Evolutionary conservation across 805 yeast species (phyloP).

Genomic region (Wickerhamiella cacticola): DNA sequence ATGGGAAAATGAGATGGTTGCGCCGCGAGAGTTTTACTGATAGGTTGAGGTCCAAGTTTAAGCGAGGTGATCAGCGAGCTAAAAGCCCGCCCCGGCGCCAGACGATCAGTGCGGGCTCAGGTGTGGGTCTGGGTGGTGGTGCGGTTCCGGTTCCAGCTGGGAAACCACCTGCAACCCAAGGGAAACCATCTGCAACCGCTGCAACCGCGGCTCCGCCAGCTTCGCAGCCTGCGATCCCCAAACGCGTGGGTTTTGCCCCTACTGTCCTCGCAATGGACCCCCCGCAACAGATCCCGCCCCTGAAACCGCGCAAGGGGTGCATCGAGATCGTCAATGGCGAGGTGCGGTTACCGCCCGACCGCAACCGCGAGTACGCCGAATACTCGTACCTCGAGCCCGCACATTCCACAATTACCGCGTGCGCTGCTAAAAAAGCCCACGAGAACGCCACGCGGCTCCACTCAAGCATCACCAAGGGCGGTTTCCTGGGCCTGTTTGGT

Average conservation of each 20-base stretch:
- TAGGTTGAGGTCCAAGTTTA: background rate
- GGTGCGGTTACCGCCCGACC: conserved; percentile 14
- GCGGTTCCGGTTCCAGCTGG: too few relatives aligned
- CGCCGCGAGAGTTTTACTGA: conserved; percentile 9
- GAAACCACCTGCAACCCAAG: too few relatives aligned
- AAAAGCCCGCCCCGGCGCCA: too few relatives aligned
- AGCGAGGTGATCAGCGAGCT: background rate
- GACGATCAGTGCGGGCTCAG: too few relatives aligned
- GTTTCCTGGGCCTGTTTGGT: conserved; percentile 9
- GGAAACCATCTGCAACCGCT: background rate
- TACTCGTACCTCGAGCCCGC: conserved; percentile 16
- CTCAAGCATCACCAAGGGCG: conserved; percentile 10
- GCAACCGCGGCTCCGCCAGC: background rate
- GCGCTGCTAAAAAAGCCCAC: conserved; percentile 19
- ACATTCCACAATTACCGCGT: conserved; percentile 16
- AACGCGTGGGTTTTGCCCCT: conserved; percentile 45
- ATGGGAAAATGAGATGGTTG: background rate
- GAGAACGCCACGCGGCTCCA: conserved; percentile 21
- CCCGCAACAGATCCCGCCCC: conserved; percentile 86
- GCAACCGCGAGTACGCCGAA: conserved; percentile 7
- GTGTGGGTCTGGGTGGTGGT: too few relatives aligned
- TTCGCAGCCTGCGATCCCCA: conserved; percentile 1
- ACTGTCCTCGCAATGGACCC: conserved; percentile 68
- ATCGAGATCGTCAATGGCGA: conserved; percentile 34
- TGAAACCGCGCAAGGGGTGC: conserved; percentile 70